These are phyloP conservation scores for Scheffersomyces illinoinensis DNA, from an alignment of 1,139 yeast genomes.

Conservation along the genomic window DNA sequence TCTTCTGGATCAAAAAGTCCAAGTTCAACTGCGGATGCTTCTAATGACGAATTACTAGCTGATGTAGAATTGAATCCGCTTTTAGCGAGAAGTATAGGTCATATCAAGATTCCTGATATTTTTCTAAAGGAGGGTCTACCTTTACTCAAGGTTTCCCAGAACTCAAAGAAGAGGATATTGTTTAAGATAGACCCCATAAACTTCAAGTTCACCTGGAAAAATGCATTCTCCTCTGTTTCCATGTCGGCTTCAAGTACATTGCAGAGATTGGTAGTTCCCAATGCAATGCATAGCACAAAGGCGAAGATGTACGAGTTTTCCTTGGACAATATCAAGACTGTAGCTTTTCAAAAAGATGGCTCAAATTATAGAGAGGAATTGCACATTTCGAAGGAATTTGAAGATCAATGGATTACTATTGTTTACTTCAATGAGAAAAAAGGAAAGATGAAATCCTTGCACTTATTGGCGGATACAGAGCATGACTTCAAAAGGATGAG, in stretches of 20 bases:
- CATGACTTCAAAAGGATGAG: constrained; percentile 61
- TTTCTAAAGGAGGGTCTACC: constrained; percentile 48
- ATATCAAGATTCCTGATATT: constrained; percentile 20
- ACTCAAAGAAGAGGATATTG: constrained; percentile 56
- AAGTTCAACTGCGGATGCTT: background rate
- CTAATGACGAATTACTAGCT: background rate
- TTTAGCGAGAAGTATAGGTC: constrained; percentile 10
- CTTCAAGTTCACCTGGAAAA: constrained; percentile 50
- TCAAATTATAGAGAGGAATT: constrained; percentile 82
- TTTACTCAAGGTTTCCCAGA: constrained; percentile 65
- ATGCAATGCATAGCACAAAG: constrained; percentile 32
- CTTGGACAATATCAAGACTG: constrained; percentile 72
- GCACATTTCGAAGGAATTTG: constrained; percentile 65
- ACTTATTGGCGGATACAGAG: constrained; percentile 69
- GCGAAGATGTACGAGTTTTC: constrained; percentile 46
- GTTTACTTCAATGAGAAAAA: constrained; percentile 65
- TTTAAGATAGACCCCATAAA: constrained; percentile 33
- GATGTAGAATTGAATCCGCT: constrained; percentile 4
- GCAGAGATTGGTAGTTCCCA: constrained; percentile 17
- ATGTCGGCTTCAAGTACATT: constrained; percentile 13
- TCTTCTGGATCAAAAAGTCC: background rate
- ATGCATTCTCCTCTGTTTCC: constrained; percentile 16
- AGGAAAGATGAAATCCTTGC: constrained; percentile 59
- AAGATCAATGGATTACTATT: constrained; percentile 76
- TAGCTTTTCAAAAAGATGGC: constrained; percentile 71